phyloP scores from a whole-genome alignment of 805 yeast species.

The Kuraishia molischiana region DNA sequence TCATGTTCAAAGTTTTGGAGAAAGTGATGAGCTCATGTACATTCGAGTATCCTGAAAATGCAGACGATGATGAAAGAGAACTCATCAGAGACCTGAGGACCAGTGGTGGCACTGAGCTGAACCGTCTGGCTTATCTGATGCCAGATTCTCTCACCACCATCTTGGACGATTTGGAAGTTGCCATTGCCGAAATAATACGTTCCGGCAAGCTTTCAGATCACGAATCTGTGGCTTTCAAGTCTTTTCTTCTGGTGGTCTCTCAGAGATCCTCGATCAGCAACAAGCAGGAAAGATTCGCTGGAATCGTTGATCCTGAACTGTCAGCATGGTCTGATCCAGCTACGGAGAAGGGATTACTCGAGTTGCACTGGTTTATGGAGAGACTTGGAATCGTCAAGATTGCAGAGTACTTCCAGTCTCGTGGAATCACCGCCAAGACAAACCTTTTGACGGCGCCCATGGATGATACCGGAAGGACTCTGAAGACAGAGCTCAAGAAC shows the following conservation, averaged over 20 bases:
- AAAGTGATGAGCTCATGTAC: constrained; percentile 79
- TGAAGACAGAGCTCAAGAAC: constrained; percentile 72
- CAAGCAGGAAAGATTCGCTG: constrained; percentile 64
- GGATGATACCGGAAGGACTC: constrained; percentile 78
- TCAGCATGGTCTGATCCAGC: constrained; percentile 88
- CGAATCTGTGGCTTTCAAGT: constrained; percentile 89
- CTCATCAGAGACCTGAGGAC: constrained; percentile 80
- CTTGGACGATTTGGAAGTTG: constrained; percentile 73
- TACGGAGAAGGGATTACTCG: constrained; percentile 81
- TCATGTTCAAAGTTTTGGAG: constrained; percentile 80
- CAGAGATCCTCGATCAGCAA: constrained; percentile 70
- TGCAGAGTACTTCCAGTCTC: constrained; percentile 76
- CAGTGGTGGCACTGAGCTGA: constrained; percentile 89
- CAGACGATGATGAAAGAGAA: constrained; percentile 68
- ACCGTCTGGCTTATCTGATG: constrained; percentile 88
- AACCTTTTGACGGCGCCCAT: constrained; percentile 69
- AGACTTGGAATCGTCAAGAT: constrained; percentile 90
- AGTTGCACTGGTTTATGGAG: constrained; percentile 97
- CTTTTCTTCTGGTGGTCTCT: constrained; percentile 84
- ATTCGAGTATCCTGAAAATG: constrained; percentile 59
- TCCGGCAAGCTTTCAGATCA: constrained; percentile 72
- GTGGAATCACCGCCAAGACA: constrained; percentile 73
- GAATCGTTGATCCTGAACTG: constrained; percentile 89
- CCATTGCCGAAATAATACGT: constrained; percentile 60
- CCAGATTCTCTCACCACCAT: constrained; percentile 83